Evolutionary conservation across 768 basidiomycete genomes (phyloP).

Genomic region (Cystofilobasidium capitatum): DNA sequence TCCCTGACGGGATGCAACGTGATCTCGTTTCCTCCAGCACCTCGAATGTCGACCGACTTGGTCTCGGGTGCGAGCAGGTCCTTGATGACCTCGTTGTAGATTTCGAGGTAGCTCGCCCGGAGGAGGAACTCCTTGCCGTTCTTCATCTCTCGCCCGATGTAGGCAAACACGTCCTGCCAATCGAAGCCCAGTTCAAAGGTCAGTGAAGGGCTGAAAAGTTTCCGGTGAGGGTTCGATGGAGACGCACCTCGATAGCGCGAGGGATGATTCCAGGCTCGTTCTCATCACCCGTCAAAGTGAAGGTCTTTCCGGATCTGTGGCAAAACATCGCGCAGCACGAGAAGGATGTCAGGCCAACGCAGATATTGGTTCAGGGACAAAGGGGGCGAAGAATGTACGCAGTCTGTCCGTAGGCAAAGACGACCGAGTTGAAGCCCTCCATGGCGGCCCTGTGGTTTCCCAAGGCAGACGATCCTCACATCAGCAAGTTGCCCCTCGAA

Average conservation of each 20-base stretch:
- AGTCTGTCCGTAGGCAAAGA: conserved; percentile 82
- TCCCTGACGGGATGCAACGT: conserved; percentile 57
- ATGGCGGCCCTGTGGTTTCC: conserved; percentile 55
- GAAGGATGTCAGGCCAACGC: neutral
- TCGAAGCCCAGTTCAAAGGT: neutral
- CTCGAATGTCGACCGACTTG: conserved; percentile 36
- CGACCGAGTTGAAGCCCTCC: conserved; percentile 92
- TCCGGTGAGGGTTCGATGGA: too few relatives aligned
- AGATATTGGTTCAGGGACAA: too few relatives aligned
- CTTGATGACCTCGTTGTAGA: conserved; percentile 60
- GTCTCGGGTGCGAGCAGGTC: conserved; percentile 62
- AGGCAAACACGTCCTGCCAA: conserved; percentile 63
- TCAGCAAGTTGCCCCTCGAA: neutral
- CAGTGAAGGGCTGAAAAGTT: neutral
- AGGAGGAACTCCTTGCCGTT: conserved; percentile 82
- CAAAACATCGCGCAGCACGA: neutral
- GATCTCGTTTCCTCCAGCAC: conserved; percentile 18
- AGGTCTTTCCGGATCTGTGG: conserved; percentile 54
- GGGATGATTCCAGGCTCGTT: conserved; percentile 90
- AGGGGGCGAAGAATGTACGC: conserved; percentile 42
- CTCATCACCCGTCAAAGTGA: conserved; percentile 51
- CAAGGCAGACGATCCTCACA: conserved; percentile 14
- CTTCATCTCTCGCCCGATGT: conserved; percentile 60
- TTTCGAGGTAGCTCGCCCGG: conserved; percentile 90
- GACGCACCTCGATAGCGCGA: conserved; percentile 58